Conservation (phyloP, 129 eudicot genomes). For the Mikania micrantha region DNA sequence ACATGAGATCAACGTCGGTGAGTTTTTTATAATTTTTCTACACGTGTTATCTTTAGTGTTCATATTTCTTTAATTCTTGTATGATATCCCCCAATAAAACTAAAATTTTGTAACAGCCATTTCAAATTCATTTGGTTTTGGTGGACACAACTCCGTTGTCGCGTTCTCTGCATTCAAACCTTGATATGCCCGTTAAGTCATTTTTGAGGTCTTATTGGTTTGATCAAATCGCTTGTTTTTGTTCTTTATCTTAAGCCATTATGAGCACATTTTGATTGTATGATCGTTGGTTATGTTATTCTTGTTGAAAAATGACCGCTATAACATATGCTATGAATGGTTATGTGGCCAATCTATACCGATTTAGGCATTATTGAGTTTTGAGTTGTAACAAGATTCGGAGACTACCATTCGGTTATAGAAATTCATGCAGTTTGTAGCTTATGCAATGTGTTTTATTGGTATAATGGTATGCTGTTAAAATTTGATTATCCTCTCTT, state of each 20-base stretch:
- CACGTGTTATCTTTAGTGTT: not conserved
- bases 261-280: not conserved
- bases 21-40: conserved; percentile 10
- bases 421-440: conserved; percentile 11
- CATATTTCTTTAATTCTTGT: not conserved
- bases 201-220: conserved; percentile 5
- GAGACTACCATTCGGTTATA: not conserved
- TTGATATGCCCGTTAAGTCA: conserved; percentile 16
- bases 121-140: conserved; percentile 89
- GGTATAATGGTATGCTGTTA: not conserved
- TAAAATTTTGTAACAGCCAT: conserved; percentile 46
- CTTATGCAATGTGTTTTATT: not conserved
- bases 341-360: not conserved
- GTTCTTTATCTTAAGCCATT: conserved; percentile 1
- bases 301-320: not conserved
- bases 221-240: not conserved
- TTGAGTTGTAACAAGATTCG: conserved; percentile 10
- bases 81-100: not conserved
- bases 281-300: not conserved
- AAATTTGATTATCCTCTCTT: not conserved
- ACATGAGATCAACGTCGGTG: conserved; percentile 32
- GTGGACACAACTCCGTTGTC: conserved; percentile 88
- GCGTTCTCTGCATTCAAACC: conserved; percentile 86
- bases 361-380: not conserved
- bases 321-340: not conserved